phyloP scores from a whole-genome alignment of 345 rosid species.

The Gynandropsis gynandra region DNA sequence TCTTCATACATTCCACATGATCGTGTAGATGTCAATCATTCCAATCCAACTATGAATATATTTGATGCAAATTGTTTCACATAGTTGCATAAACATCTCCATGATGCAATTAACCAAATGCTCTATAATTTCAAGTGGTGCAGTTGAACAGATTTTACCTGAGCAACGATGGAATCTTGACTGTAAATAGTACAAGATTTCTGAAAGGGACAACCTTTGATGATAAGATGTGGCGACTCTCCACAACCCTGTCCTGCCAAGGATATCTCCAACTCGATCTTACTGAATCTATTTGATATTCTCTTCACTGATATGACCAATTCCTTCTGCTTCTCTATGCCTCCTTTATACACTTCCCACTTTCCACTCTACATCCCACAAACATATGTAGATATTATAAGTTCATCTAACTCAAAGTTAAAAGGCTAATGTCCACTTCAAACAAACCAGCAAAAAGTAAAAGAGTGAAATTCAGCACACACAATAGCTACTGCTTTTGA shows the following conservation, averaged over 20 bases:
- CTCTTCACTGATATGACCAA: conserved; percentile 48
- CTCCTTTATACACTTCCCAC: conserved; percentile 62
- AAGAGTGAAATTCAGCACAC: no score
- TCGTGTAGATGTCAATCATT: background rate
- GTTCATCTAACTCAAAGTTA: background rate
- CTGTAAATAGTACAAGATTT: conserved; percentile 69
- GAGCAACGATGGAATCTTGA: conserved; percentile 59
- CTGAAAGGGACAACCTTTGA: conserved; percentile 68
- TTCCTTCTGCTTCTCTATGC: conserved; percentile 34
- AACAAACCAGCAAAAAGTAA: background rate
- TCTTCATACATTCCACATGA: background rate
- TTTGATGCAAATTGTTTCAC: no score
- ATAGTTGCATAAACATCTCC: background rate
- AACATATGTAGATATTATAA: conserved; percentile 6
- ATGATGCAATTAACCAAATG: background rate
- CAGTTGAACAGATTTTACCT: conserved; percentile 35
- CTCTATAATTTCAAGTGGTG: background rate
- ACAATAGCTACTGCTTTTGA: no score
- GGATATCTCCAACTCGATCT: conserved; percentile 54
- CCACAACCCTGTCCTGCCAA: conserved; percentile 29
- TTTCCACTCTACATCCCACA: conserved; percentile 44
- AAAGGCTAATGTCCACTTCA: conserved; percentile 2
- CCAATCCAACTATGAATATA: no score
- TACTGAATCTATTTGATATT: conserved; percentile 37
- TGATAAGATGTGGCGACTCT: conserved; percentile 33